Percentiles rank a stretch among this genome's conserved stretches.
phyloP scores from a whole-genome alignment of 2,329 filamentous ascomycete species.

The Microascus cirrosus region DNA sequence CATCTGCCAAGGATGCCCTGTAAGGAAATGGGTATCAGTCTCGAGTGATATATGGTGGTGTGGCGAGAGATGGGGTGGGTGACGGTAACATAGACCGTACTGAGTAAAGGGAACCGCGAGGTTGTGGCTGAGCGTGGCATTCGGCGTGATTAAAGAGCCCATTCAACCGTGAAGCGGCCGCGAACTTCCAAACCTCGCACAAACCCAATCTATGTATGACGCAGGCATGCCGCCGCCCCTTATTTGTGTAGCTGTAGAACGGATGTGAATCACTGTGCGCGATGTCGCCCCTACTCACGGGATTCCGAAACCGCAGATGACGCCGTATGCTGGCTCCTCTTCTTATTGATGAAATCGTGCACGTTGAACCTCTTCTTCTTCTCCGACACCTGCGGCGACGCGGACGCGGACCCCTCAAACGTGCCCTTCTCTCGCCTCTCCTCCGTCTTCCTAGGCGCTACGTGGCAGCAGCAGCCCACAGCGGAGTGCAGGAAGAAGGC shows the following conservation, averaged over 20 bases:
- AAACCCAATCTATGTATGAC: no score
- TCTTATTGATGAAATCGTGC: constrained; percentile 4
- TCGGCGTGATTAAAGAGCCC: no score
- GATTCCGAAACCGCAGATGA: neutral
- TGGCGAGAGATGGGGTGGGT: no score
- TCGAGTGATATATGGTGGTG: no score
- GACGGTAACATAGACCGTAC: no score
- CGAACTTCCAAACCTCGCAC: no score
- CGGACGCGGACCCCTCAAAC: neutral
- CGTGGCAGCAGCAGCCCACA: constrained; percentile 63
- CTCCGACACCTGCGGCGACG: neutral
- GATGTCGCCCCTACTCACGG: neutral
- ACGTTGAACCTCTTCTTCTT: constrained; percentile 4
- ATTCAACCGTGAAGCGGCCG: no score
- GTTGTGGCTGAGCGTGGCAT: no score
- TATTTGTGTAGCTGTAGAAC: neutral
- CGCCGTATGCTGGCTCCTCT: constrained; percentile 1
- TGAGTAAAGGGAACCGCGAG: no score
- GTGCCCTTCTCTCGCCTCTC: neutral
- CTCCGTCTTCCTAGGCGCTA: neutral
- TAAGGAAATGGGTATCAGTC: no score
- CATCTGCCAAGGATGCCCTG: no score
- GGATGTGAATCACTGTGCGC: neutral
- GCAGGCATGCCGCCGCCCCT: no score
- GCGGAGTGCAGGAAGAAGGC: constrained; percentile 65